A percentile compares a stretch with the other conserved stretches of the same genome.
Conservation (phyloP, 1,284 basidiomycete species). For the Heliocybe sulcata region DNA sequence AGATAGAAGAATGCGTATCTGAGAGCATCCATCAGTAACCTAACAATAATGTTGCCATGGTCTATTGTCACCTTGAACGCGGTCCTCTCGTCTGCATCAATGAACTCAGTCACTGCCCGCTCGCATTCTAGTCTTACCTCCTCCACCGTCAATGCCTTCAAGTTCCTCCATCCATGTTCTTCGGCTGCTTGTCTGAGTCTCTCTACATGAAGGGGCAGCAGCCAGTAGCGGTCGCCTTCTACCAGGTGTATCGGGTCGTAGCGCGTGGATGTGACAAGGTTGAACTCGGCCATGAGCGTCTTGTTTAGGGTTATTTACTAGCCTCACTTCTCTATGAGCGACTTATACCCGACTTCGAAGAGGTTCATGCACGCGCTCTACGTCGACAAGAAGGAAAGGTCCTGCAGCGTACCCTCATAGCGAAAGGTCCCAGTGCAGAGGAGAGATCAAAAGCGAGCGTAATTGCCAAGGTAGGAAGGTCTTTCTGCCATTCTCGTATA, state of each 20-base stretch:
- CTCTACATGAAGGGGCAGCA: conserved; percentile 51
- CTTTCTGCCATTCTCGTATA: too few relatives aligned
- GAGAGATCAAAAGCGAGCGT: too few relatives aligned
- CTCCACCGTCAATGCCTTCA: conserved; percentile 27
- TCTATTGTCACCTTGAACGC: conserved; percentile 27
- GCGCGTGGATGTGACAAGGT: conserved; percentile 47
- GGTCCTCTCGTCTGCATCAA: conserved; percentile 12
- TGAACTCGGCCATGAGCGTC: conserved; percentile 13
- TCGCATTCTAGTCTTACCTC: conserved; percentile 17
- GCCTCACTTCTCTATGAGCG: not conserved
- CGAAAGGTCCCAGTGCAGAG: too few relatives aligned
- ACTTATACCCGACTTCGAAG: not conserved
- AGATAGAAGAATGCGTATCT: conserved; percentile 55
- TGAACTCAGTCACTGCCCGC: conserved; percentile 8
- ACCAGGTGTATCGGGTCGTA: conserved; percentile 43
- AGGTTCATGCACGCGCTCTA: too few relatives aligned
- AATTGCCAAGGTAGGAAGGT: too few relatives aligned
- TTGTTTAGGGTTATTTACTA: not conserved
- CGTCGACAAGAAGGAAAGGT: too few relatives aligned
- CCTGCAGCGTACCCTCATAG: too few relatives aligned
- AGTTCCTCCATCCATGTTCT: conserved; percentile 40
- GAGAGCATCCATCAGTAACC: not conserved
- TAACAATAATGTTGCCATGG: too few relatives aligned
- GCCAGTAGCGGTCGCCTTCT: conserved; percentile 44
- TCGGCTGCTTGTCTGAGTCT: conserved; percentile 44